Base-by-base conservation (phyloP, 371 early-diverging fungal species). In the Mucor circinelloides region DNA sequence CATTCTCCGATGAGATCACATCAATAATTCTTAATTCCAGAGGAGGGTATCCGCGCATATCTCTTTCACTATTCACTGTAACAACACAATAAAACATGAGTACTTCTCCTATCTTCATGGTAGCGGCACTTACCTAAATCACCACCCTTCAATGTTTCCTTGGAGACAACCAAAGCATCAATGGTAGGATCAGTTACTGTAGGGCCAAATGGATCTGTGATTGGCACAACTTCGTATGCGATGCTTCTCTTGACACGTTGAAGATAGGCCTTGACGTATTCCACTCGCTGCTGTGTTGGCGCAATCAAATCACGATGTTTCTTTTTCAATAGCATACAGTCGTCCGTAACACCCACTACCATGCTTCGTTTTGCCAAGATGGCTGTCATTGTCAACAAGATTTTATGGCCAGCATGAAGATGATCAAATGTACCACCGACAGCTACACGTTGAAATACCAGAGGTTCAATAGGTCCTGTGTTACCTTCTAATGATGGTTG, bases 391-490 rank as follows among this genome's bases (percentile, higher is more conserved):
- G 95, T 90, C 57, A 99, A 79, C 30, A 99, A 77, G 38, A 97
- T 93, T 77, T 95, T 94, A 77, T 99, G 99, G 6, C 98, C 99
- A 2, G 89, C 85, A 70, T 99, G 99, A 50, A 99, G 75, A 71
- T 97, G 97, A 76, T 99, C 99, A 83, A 99, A 99, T 3, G 99
- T 98, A 9, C 99, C 99, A 17, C 99, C 99, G 5, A 97, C 81
- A 0, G 91, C 96, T 0, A 93, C 94, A 40, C 73, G 63, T n/a
- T 71, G 57, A 69, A 81, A 82, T 1, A 58, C 57, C 57, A 60
- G 52, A n/a, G 71, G 71, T 25, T 71, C 58, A 38, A 63, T 61
- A 28, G 67, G 62, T 25, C 58, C 67, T 42, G 55, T 66, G 10
- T 48, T 38, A 64, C 46, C 62, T 21, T 30, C 50, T 15, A 64